Evolutionary conservation across 176 grass and related monocot genomes (phyloP).

Genomic region (Aegilops speltoides): DNA sequence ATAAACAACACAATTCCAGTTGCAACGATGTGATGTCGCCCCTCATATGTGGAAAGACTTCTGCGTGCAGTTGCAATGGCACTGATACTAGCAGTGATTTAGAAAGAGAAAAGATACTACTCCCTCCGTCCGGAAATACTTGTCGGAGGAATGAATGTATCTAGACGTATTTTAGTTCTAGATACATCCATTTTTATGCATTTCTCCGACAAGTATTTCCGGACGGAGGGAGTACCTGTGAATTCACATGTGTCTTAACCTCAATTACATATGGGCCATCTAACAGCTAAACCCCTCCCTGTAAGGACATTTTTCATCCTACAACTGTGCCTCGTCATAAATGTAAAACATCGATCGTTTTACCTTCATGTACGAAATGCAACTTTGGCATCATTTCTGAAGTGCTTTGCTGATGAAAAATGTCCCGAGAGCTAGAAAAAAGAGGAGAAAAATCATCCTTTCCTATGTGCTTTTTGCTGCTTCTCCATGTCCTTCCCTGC

Average conservation of each 20-base stretch:
- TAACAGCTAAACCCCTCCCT: background rate
- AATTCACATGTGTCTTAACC: background rate
- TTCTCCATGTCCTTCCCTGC: conserved; percentile 26
- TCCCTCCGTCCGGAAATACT: too few species aligned
- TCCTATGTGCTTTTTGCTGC: conserved; percentile 11
- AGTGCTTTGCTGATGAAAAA: background rate
- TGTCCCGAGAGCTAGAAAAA: background rate
- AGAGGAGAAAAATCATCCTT: background rate
- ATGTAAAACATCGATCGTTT: background rate
- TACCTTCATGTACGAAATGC: background rate
- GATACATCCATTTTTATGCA: too few species aligned
- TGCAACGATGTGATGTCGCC: background rate
- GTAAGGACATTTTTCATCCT: background rate
- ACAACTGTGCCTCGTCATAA: background rate
- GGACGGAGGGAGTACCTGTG: too few species aligned
- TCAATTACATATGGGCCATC: background rate
- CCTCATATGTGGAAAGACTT: background rate
- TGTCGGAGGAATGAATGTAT: too few species aligned
- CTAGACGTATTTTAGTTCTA: too few species aligned
- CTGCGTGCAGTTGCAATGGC: too few species aligned
- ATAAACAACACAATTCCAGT: background rate
- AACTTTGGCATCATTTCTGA: too few species aligned
- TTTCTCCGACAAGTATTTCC: too few species aligned
- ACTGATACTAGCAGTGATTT: background rate
- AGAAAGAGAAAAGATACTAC: background rate